These are phyloP conservation scores for Strobilomyces echinocephalus DNA, from an alignment of 768 basidiomycete genomes.

Conservation along the genomic window DNA sequence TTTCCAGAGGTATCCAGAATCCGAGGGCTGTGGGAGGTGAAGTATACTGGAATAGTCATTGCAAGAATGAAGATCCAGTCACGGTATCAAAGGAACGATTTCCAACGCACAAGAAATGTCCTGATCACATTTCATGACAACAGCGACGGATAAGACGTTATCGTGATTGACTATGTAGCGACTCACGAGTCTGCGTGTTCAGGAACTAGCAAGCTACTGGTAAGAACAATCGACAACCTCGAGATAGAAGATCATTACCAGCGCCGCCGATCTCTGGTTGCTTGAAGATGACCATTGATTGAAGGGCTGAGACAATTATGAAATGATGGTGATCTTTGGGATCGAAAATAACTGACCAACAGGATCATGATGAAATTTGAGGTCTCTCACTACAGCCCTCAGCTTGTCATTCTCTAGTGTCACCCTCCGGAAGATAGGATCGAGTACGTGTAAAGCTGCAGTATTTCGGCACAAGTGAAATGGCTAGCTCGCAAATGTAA, in stretches of 20 bases:
- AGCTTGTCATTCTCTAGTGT: conserved; percentile 79
- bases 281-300: conserved; percentile 96
- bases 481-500: neutral
- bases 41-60: conserved; percentile 61
- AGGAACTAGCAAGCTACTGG: conserved; percentile 48
- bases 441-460: conserved; percentile 79
- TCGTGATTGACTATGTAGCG: neutral
- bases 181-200: conserved; percentile 93
- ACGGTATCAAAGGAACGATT: neutral
- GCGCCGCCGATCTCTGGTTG: conserved; percentile 90
- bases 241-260: conserved; percentile 44
- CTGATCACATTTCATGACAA: conserved; percentile 20
- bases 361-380: conserved; percentile 82
- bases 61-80: neutral
- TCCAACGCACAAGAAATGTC: conserved; percentile 61
- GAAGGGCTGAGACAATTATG: conserved; percentile 51
- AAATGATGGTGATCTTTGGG: neutral
- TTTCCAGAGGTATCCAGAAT: conserved; percentile 94
- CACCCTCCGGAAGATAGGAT: conserved; percentile 71
- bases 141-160: neutral
- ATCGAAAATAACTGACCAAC: conserved; percentile 48
- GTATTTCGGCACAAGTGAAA: neutral
- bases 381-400: conserved; percentile 63
- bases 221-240: neutral
- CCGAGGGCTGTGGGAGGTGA: conserved; percentile 89